These are phyloP conservation scores for Metschnikowia baotianmanensis DNA, from an alignment of 805 yeast species.

Conservation along the genomic window DNA sequence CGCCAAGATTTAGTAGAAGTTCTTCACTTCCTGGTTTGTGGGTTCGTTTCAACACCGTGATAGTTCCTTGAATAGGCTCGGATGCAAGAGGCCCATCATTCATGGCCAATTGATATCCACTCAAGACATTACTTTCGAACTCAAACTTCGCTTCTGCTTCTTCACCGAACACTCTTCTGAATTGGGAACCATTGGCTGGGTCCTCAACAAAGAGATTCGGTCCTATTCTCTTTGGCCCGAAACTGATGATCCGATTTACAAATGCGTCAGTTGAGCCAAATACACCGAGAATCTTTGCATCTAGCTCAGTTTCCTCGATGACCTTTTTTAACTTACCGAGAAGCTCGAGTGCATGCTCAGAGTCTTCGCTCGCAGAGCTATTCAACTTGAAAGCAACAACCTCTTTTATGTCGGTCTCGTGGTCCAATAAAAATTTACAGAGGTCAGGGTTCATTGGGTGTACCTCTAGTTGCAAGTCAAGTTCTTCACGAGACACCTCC, in stretches of 20 bases:
- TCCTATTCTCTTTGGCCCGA: constrained; percentile 78
- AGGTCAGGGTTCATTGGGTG: constrained; percentile 57
- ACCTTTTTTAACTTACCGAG: constrained; percentile 13
- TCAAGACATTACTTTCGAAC: constrained; percentile 61
- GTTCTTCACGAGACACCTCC: constrained; percentile 23
- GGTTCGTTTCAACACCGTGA: constrained; percentile 43
- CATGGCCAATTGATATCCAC: constrained; percentile 83
- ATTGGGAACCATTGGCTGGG: constrained; percentile 25
- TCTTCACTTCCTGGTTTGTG: constrained; percentile 26
- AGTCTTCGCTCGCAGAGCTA: constrained; percentile 21
- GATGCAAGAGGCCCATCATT: constrained; percentile 84
- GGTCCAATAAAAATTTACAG: constrained; percentile 46
- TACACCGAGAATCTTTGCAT: constrained; percentile 19
- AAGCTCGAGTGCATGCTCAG: constrained; percentile 10
- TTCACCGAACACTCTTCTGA: constrained; percentile 28
- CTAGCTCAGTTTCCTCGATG: constrained; percentile 12
- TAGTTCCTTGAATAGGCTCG: constrained; percentile 84
- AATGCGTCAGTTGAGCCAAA: constrained; percentile 22
- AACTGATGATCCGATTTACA: constrained; percentile 47
- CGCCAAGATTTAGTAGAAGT: constrained; percentile 50
- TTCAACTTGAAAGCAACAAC: constrained; percentile 22
- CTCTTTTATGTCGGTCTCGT: constrained; percentile 43
- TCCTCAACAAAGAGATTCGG: constrained; percentile 70
- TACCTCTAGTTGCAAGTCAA: constrained; percentile 51
- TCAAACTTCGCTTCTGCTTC: constrained; percentile 26